phyloP scores from a whole-genome alignment of 1,139 yeast genomes.

The Protomyces macrosporus region DNA sequence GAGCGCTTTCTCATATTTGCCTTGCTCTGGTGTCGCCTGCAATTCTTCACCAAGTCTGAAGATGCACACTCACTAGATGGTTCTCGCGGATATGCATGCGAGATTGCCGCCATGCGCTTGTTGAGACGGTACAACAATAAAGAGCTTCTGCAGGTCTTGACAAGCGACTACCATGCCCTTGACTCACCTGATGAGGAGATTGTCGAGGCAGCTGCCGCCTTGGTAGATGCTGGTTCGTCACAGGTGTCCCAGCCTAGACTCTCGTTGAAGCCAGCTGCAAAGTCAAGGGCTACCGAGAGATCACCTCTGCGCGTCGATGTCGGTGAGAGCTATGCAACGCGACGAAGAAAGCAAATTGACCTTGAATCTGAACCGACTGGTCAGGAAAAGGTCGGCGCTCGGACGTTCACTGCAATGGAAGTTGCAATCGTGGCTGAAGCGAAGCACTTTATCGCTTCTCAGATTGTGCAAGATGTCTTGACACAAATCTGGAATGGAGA shows the following conservation, averaged over 20 bases:
- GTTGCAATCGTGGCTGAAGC: slow-evolving; percentile 37
- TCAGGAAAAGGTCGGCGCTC: slow-evolving; percentile 3
- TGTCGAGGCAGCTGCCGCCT: neutral
- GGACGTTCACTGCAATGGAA: slow-evolving; percentile 35
- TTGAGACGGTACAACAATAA: slow-evolving; percentile 9
- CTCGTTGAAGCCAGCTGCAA: too few species aligned
- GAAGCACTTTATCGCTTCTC: slow-evolving; percentile 35
- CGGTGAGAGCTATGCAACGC: neutral
- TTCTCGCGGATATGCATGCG: slow-evolving; percentile 26
- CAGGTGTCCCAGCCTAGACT: neutral
- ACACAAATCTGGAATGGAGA: slow-evolving; percentile 39
- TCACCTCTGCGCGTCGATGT: slow-evolving; percentile 7
- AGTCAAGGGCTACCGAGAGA: neutral
- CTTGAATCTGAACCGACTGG: neutral
- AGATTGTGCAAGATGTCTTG: slow-evolving; percentile 35
- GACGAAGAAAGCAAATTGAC: neutral
- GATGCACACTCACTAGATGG: slow-evolving; percentile 13
- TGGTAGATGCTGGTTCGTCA: neutral
- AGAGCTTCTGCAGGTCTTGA: slow-evolving; percentile 2
- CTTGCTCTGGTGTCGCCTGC: slow-evolving; percentile 18
- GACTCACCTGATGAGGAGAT: neutral
- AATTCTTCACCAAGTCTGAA: slow-evolving; percentile 7
- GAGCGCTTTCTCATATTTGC: slow-evolving; percentile 18
- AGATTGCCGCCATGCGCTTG: slow-evolving; percentile 23
- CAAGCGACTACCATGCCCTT: slow-evolving; percentile 15